These are phyloP conservation scores for Solanum tacnaense DNA, from an alignment of 257 asterid species.

Conservation along the genomic window DNA sequence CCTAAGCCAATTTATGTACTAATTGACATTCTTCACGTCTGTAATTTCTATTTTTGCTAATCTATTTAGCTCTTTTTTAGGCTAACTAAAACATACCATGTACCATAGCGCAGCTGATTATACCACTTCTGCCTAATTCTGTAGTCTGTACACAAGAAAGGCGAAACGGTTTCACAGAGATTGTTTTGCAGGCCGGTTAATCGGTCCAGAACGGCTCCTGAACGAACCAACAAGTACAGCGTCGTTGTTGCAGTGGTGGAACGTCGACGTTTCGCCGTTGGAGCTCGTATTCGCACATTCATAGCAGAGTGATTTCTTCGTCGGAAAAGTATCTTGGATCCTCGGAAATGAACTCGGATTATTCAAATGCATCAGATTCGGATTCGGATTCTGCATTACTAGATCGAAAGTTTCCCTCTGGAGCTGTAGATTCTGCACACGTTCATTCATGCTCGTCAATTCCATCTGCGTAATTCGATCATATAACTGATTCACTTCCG, in stretches of 20 bases:
- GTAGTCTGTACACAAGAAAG: neutral
- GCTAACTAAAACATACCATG: neutral
- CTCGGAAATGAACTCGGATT: constrained; percentile 4
- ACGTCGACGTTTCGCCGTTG: constrained; percentile 18
- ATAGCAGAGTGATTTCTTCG: constrained; percentile 19
- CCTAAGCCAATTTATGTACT: neutral
- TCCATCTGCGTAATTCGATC: constrained; percentile 19
- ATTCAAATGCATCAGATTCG: neutral
- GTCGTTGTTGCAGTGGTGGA: constrained; percentile 71
- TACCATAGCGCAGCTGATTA: neutral
- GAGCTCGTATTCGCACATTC: constrained; percentile 32
- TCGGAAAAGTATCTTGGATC: constrained; percentile 17
- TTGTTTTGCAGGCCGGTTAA: constrained; percentile 32
- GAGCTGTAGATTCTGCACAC: constrained; percentile 5
- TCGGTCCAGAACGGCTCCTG: constrained; percentile 39
- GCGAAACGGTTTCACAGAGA: neutral
- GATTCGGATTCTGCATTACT: constrained; percentile 21
- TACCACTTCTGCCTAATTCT: neutral
- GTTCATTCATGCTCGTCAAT: constrained; percentile 3
- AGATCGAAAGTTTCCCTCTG: constrained; percentile 29
- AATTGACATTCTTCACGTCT: neutral
- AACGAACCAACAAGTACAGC: constrained; percentile 20
- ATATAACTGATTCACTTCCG: constrained; percentile 14
- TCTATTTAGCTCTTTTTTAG: neutral
- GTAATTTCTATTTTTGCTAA: neutral